phyloP scores from a whole-genome alignment of 2,329 filamentous ascomycete genomes.

The Fusarium marasasianum region DNA sequence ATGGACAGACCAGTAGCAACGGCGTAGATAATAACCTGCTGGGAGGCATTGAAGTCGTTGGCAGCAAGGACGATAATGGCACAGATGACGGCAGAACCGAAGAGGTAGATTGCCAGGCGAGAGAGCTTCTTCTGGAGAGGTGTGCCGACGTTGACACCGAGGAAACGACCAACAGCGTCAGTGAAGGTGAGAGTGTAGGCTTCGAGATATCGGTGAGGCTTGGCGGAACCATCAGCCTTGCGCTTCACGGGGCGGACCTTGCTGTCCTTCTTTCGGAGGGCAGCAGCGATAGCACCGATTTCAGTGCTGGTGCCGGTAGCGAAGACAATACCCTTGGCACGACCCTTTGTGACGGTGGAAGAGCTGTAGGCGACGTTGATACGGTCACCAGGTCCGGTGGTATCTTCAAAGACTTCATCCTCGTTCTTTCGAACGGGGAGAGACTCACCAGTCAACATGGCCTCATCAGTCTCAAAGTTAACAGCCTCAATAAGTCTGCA shows the following conservation, averaged over 20 bases:
- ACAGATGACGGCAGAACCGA: slow-evolving; percentile 72
- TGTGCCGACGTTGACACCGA: slow-evolving; percentile 75
- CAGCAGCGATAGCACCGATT: slow-evolving; percentile 67
- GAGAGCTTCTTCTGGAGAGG: slow-evolving; percentile 75
- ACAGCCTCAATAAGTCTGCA: slow-evolving; percentile 62
- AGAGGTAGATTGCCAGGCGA: slow-evolving; percentile 72
- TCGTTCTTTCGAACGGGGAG: slow-evolving; percentile 66
- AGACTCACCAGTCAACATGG: slow-evolving; percentile 71
- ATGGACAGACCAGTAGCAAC: slow-evolving; percentile 59
- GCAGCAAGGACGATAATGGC: slow-evolving; percentile 75
- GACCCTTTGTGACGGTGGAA: slow-evolving; percentile 69
- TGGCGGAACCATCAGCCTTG: slow-evolving; percentile 60
- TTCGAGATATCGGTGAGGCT: slow-evolving; percentile 61
- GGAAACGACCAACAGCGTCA: slow-evolving; percentile 69
- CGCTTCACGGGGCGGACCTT: slow-evolving; percentile 61
- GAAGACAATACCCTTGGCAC: slow-evolving; percentile 68
- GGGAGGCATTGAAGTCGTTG: slow-evolving; percentile 63
- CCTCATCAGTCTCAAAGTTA: slow-evolving; percentile 75
- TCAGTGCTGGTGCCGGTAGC: slow-evolving; percentile 71
- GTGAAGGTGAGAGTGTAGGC: slow-evolving; percentile 60
- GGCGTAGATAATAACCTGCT: slow-evolving; percentile 69
- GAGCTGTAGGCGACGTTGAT: slow-evolving; percentile 71
- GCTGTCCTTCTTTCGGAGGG: slow-evolving; percentile 60
- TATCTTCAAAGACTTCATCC: slow-evolving; percentile 52
- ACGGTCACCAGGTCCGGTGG: slow-evolving; percentile 62